Evolutionary conservation across 345 rosid genomes (phyloP).

Genomic region (Salix viminalis): DNA sequence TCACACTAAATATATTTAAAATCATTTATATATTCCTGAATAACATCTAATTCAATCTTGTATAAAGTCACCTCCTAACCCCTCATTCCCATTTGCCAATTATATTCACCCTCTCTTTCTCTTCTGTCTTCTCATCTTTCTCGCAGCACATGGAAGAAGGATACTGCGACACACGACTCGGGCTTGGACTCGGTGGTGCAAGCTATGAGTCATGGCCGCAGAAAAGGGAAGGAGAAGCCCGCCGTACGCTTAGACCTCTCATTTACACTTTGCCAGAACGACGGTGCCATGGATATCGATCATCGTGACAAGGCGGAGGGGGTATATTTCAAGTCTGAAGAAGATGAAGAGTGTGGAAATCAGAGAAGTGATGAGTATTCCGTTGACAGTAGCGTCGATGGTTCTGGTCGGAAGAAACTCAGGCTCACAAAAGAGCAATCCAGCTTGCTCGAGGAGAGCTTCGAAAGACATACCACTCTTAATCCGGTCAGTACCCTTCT

Average conservation of each 20-base stretch:
- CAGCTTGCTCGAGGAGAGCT: slow-evolving; percentile 38
- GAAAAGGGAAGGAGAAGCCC: not conserved
- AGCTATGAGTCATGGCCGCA: not conserved
- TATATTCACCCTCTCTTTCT: not conserved
- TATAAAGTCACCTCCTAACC: slow-evolving; percentile 9
- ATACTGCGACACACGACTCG: slow-evolving; percentile 23
- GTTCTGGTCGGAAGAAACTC: slow-evolving; percentile 42
- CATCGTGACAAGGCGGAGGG: slow-evolving; percentile 53
- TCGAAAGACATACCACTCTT: slow-evolving; percentile 36
- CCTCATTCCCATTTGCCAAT: not conserved
- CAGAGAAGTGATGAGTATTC: not conserved
- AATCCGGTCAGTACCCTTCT: slow-evolving; percentile 26
- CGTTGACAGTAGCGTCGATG: slow-evolving; percentile 42
- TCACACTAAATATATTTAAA: not conserved
- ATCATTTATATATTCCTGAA: not conserved
- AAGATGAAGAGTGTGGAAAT: slow-evolving; percentile 44
- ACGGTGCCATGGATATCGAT: slow-evolving; percentile 37
- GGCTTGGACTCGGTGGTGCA: slow-evolving; percentile 24
- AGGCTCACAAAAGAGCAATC: slow-evolving; percentile 41
- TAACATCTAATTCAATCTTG: not conserved
- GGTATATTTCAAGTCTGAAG: slow-evolving; percentile 40
- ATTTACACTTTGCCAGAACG: slow-evolving; percentile 13
- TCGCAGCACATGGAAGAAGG: slow-evolving; percentile 18
- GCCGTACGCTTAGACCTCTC: slow-evolving; percentile 26
- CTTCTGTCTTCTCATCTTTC: not conserved